phyloP scores from a whole-genome alignment of 164 flowering plant genomes.

The Magnolia sinica region DNA sequence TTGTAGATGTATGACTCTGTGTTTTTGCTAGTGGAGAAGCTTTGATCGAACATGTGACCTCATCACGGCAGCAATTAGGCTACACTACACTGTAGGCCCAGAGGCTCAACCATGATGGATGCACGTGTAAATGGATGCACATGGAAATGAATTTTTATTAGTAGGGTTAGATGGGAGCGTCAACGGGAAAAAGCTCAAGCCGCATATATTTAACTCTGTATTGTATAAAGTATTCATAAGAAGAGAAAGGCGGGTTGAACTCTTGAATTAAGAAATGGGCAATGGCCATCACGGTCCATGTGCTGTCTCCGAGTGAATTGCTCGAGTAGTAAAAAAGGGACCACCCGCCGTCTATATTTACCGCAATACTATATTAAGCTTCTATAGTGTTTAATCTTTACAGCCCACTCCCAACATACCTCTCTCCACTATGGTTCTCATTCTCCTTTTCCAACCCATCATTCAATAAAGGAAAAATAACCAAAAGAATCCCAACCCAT shows the following conservation, averaged over 20 bases:
- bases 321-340: background rate
- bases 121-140: too few species aligned
- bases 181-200: too few species aligned
- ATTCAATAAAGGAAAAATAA: background rate
- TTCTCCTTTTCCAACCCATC: background rate
- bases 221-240: background rate
- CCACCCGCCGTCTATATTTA: background rate
- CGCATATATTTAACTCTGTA: too few species aligned
- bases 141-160: too few species aligned
- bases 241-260: background rate
- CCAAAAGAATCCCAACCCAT: background rate
- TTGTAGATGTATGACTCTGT: too few species aligned
- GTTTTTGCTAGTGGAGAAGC: too few species aligned
- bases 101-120: too few species aligned
- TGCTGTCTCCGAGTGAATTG: background rate
- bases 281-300: background rate
- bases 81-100: too few species aligned
- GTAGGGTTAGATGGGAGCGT: too few species aligned
- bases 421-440: background rate
- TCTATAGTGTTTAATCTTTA: background rate
- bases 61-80: too few species aligned
- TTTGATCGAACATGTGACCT: too few species aligned
- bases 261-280: background rate
- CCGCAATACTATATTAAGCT: background rate
- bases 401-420: background rate